phyloP scores from a whole-genome alignment of 2,329 filamentous ascomycete species.

The Geosmithia putterillii region DNA sequence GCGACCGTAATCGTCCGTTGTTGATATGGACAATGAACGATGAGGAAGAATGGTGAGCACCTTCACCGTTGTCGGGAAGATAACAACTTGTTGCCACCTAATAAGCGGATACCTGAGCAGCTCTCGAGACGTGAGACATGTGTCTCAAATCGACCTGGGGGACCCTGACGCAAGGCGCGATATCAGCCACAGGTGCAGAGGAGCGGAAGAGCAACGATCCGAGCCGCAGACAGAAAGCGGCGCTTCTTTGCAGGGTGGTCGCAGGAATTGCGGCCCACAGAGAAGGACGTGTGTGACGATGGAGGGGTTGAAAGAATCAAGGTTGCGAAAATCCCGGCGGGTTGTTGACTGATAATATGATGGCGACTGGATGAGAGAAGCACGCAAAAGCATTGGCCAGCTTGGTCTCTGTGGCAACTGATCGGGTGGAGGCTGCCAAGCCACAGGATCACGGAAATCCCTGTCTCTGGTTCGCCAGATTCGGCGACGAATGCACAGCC shows the following conservation, averaged over 20 bases:
- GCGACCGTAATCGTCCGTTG: conserved; percentile 3
- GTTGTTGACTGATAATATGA: conserved; percentile 3
- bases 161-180: neutral
- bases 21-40: conserved; percentile 3
- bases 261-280: conserved; percentile 2
- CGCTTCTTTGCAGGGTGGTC: conserved; percentile 1
- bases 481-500: neutral
- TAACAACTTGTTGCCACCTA: neutral
- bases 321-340: neutral
- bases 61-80: neutral
- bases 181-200: neutral
- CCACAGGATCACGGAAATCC: neutral
- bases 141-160: neutral
- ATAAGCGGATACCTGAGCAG: neutral
- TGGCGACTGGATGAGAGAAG: neutral
- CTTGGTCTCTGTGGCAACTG: conserved; percentile 8
- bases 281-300: conserved; percentile 1
- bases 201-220: neutral
- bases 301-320: neutral
- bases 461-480: neutral
- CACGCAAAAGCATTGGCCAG: neutral
- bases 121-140: neutral
- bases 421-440: neutral
- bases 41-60: neutral
- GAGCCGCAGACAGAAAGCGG: neutral